Evolutionary conservation across 805 yeast species (phyloP), one percentile per base, ranked within the genome.

Genomic region (Phaffomyces thermotolerans): DNA sequence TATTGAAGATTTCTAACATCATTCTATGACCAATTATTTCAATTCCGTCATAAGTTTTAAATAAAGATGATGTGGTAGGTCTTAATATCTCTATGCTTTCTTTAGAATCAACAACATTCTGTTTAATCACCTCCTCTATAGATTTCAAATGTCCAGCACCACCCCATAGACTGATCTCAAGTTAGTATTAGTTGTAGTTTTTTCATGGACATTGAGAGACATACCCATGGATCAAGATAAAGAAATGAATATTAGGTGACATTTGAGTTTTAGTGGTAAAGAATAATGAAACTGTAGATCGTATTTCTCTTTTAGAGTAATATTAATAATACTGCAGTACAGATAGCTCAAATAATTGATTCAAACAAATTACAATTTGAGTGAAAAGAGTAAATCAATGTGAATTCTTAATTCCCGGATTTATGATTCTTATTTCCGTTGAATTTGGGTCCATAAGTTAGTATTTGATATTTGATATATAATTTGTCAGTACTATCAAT

Each of bases 11-110:
- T 59, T 88, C 96, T 29, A 73, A 69, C n/a, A 83, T 57, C 33
- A 86, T 76, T 14, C 89, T 67, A 47, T 81, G 77, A 3, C 90
- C 89, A 45, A 83, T 75, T 40, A 81, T 72, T 51, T 78, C 80
- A 18, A 88, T 70, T 3, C 98, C 98, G 57, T 90, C 96, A 56
- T 86, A 85, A 0, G 96, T 86, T 54, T 79, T 76, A 54, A 82
- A 76, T 30, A 84, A 80, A 0, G 83, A 71, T 49, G 84, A 87
- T 1, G 81, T 69, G 14, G 58, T 74, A 12, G 81, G 90, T 54
- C 67, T 66, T 47, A 74, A 69, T 37, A 63, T 72, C 62, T 58
- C 69, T 3, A 51, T 69, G 36, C 57, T 62, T 46, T 61, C 79
- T 56, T 75, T 72, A 41, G 59, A 68, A 47, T 49, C 67, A 36